A percentile compares a stretch with the other conserved stretches of the same genome.
Evolutionary conservation across 2,329 filamentous ascomycete species (phyloP).

Genomic region (Zelopaecilomyces penicillatus): DNA sequence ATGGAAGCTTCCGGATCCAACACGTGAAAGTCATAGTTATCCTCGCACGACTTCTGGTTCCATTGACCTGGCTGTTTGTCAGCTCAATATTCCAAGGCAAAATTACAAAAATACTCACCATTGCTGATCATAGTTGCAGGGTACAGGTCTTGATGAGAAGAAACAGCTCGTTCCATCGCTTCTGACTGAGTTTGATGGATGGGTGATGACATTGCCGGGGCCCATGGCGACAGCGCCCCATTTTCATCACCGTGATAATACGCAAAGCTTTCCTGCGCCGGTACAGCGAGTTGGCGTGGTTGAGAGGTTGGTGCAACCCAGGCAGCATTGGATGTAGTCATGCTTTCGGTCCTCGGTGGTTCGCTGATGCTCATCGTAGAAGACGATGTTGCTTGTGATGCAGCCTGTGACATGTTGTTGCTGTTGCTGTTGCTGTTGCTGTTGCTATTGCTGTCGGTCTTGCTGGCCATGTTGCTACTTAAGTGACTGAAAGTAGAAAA

Average conservation of each 20-base stretch:
- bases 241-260: constrained; percentile 8
- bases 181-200: constrained; percentile 3
- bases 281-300: constrained; percentile 8
- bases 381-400: constrained; percentile 1
- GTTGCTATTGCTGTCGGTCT: neutral
- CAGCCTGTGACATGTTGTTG: constrained; percentile 1
- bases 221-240: constrained; percentile 9
- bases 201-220: constrained; percentile 1
- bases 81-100: neutral
- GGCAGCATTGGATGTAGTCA: constrained; percentile 7
- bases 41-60: constrained; percentile 49
- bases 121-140: constrained; percentile 40
- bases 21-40: constrained; percentile 45
- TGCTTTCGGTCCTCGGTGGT: constrained; percentile 6
- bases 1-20: constrained; percentile 52
- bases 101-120: constrained; percentile 28
- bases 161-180: constrained; percentile 2
- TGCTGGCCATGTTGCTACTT: neutral
- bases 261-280: constrained; percentile 9
- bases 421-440: constrained; percentile 1
- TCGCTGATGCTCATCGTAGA: constrained; percentile 6
- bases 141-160: constrained; percentile 31
- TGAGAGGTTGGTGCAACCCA: constrained; percentile 12
- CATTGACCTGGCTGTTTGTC: constrained; percentile 23
- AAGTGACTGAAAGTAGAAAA: constrained; percentile 1